Evolutionary conservation across 306 rosid genomes (phyloP).

Genomic region (Trifolium pratense): DNA sequence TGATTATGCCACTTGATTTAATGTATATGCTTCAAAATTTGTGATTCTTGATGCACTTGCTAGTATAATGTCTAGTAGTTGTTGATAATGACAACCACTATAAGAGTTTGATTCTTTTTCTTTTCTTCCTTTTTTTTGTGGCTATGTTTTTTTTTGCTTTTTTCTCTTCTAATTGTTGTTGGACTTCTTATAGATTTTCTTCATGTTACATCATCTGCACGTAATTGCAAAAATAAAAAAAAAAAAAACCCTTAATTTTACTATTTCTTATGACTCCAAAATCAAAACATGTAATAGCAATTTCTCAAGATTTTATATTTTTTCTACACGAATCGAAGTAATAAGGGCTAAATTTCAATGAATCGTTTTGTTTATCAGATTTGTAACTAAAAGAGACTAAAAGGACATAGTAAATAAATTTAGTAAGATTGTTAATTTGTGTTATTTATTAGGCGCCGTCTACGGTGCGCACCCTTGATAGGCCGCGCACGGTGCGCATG

Average conservation of each 20-base stretch:
- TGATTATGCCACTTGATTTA: slow-evolving; percentile 20
- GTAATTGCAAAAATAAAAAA: slow-evolving; percentile 13
- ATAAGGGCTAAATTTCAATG: too few relatives aligned
- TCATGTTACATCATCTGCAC: slow-evolving; percentile 38
- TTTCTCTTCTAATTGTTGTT: slow-evolving; percentile 33
- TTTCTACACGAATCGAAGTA: too few relatives aligned
- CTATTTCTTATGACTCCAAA: slow-evolving; percentile 50
- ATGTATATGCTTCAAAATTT: slow-evolving; percentile 35
- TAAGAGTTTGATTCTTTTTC: slow-evolving; percentile 47
- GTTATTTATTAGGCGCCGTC: slow-evolving; percentile 25
- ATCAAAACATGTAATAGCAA: slow-evolving; percentile 54
- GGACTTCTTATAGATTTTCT: slow-evolving; percentile 37
- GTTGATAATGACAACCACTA: slow-evolving; percentile 45
- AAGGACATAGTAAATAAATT: slow-evolving; percentile 39
- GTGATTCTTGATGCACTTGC: slow-evolving; percentile 42
- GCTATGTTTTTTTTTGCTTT: slow-evolving; percentile 8
- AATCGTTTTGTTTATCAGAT: slow-evolving; percentile 27
- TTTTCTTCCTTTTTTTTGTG: background rate
- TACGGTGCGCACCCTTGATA: too few relatives aligned
- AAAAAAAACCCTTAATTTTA: slow-evolving; percentile 34
- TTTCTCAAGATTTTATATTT: too few relatives aligned
- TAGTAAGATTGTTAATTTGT: slow-evolving; percentile 33
- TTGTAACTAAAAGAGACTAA: slow-evolving; percentile 35
- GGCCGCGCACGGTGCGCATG: too few relatives aligned
- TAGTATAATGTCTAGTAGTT: background rate